These are phyloP conservation scores for Coemansia sp. DNA, from an alignment of 192 early-diverging fungal genomes.

Conservation along the genomic window DNA sequence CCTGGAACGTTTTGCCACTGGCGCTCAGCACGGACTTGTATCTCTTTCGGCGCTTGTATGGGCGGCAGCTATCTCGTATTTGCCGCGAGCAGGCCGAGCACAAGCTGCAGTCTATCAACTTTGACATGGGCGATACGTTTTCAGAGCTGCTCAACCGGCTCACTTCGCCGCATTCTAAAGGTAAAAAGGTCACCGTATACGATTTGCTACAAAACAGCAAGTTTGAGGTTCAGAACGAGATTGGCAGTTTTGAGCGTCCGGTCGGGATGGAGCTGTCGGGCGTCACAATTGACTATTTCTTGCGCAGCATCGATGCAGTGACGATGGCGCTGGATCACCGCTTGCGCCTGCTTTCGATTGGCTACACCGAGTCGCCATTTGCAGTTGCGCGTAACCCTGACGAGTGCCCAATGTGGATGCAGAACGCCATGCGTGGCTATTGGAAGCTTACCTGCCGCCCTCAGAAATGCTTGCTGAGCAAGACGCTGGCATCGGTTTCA, in stretches of 20 bases:
- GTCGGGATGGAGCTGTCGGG: constrained; percentile 35
- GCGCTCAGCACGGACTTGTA: constrained; percentile 38
- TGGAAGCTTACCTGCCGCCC: constrained; percentile 46
- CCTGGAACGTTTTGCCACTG: constrained; percentile 49
- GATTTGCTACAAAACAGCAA: constrained; percentile 49
- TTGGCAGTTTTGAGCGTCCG: constrained; percentile 18
- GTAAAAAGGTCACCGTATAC: constrained; percentile 43
- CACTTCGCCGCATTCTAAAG: constrained; percentile 16
- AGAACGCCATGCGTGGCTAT: constrained; percentile 52
- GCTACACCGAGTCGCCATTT: constrained; percentile 26
- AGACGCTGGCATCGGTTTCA: background rate
- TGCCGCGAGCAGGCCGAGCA: constrained; percentile 52
- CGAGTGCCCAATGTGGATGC: constrained; percentile 43
- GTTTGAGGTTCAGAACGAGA: constrained; percentile 26
- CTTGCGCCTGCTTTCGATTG: constrained; percentile 32
- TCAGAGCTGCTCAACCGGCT: constrained; percentile 35
- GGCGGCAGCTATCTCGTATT: constrained; percentile 46
- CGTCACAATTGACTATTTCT: constrained; percentile 36
- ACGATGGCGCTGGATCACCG: constrained; percentile 51
- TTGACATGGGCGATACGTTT: constrained; percentile 50
- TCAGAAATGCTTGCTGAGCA: constrained; percentile 1
- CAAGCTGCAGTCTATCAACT: constrained; percentile 47
- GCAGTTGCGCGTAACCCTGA: constrained; percentile 21
- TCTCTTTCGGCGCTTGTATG: constrained; percentile 37
- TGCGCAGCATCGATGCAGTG: constrained; percentile 48